Percentiles rank a stretch among this genome's conserved stretches.
Evolutionary conservation across 352 stramenopile species (phyloP).

Genomic region (Globisporangium echinulatum): DNA sequence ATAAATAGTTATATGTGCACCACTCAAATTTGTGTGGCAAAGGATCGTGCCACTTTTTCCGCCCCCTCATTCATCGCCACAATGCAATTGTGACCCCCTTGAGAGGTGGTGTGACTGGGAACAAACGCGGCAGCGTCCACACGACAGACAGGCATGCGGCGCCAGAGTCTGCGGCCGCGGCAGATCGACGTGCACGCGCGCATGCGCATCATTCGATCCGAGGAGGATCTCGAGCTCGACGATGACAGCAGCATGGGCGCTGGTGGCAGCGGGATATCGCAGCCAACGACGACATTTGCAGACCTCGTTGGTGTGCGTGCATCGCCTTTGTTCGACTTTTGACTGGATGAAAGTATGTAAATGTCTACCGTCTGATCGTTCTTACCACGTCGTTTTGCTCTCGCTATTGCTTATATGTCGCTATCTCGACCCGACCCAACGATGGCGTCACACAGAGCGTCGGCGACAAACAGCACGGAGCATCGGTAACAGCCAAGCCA

Average conservation of each 20-base stretch:
- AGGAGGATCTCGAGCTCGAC: constrained; percentile 72
- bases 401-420: too few relatives aligned
- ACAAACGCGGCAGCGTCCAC: too few relatives aligned
- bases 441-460: constrained; percentile 30
- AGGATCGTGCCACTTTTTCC: too few relatives aligned
- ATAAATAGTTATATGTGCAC: too few relatives aligned
- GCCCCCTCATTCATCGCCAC: neutral
- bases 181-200: constrained; percentile 86
- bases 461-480: constrained; percentile 33
- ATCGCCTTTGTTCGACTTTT: neutral
- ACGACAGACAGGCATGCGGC: constrained; percentile 33
- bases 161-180: constrained; percentile 78
- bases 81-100: neutral
- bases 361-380: neutral
- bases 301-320: constrained; percentile 60
- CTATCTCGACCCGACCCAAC: too few relatives aligned
- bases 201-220: constrained; percentile 78
- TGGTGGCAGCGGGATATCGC: constrained; percentile 10
- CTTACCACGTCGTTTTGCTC: neutral
- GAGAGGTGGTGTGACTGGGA: neutral
- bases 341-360: neutral
- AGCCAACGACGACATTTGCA: constrained; percentile 51
- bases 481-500: constrained; percentile 22
- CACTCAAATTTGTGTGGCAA: too few relatives aligned
- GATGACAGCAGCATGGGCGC: constrained; percentile 31